Percentiles rank a stretch among this genome's conserved stretches.
These are phyloP conservation scores for Psophocarpus tetragonolobus DNA, from an alignment of 306 rosid species.

Conservation along the genomic window DNA sequence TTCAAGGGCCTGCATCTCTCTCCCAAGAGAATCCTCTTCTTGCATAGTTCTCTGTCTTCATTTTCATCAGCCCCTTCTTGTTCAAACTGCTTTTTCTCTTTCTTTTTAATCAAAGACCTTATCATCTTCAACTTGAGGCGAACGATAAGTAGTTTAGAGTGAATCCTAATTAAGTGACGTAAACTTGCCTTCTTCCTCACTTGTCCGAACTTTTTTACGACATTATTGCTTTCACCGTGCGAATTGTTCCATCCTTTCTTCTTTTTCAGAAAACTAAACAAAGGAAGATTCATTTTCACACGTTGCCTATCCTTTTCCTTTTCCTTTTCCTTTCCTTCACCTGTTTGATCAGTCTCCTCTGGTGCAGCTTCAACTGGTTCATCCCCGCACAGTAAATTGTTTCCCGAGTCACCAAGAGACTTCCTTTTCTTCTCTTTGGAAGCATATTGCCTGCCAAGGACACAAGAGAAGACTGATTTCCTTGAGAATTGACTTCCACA, in stretches of 20 bases:
- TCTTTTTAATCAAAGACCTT: conserved; percentile 21
- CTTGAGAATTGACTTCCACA: neutral
- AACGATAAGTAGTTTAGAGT: conserved; percentile 17
- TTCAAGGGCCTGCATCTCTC: conserved; percentile 60
- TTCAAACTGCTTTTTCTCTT: conserved; percentile 2
- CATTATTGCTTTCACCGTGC: neutral
- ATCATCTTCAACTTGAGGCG: conserved; percentile 36
- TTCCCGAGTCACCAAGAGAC: neutral
- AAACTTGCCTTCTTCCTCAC: conserved; percentile 30
- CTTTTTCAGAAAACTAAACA: conserved; percentile 23
- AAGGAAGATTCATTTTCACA: conserved; percentile 18
- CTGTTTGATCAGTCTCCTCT: conserved; percentile 1
- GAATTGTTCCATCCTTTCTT: neutral
- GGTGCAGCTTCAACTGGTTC: neutral
- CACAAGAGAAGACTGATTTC: conserved; percentile 9
- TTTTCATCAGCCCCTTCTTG: neutral
- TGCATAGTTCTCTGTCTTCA: conserved; percentile 46
- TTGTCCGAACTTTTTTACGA: neutral
- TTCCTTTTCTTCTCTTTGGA: conserved; percentile 14
- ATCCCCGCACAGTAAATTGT: neutral
- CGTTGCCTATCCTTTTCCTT: neutral
- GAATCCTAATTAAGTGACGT: conserved; percentile 30
- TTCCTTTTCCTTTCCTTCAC: conserved; percentile 7
- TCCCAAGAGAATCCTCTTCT: conserved; percentile 79
- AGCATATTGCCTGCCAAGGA: conserved; percentile 12